phyloP scores from a whole-genome alignment of 2,329 filamentous ascomycete genomes.

The Colletotrichum tabaci region DNA sequence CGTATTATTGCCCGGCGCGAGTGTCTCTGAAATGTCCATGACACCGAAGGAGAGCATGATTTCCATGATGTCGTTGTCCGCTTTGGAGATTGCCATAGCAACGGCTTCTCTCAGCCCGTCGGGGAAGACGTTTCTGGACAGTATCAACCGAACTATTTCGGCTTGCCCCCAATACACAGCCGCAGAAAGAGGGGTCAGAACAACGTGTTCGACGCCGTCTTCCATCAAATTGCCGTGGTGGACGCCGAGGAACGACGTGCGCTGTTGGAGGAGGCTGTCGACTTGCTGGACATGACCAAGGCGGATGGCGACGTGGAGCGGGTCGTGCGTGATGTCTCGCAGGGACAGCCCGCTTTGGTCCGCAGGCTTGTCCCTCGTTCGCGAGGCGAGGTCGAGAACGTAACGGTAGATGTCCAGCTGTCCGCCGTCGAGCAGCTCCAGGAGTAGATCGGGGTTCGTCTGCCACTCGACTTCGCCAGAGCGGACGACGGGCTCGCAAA shows the following conservation, averaged over 20 bases:
- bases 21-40: not conserved
- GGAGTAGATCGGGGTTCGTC: conserved; percentile 45
- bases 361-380: conserved; percentile 42
- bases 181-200: conserved; percentile 48
- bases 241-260: conserved; percentile 45
- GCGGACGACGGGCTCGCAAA: conserved; percentile 49
- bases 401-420: conserved; percentile 48
- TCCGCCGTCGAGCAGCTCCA: conserved; percentile 46
- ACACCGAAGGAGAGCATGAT: conserved; percentile 41
- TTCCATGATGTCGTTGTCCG: conserved; percentile 42
- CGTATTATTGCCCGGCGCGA: not conserved
- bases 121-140: conserved; percentile 40
- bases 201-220: conserved; percentile 15
- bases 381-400: conserved; percentile 47
- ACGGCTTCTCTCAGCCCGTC: conserved; percentile 44
- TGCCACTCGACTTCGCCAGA: conserved; percentile 48
- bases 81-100: conserved; percentile 44
- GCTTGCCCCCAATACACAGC: conserved; percentile 48
- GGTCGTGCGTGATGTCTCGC: conserved; percentile 49
- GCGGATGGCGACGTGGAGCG: conserved; percentile 49
- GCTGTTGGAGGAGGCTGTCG: conserved; percentile 42
- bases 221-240: conserved; percentile 14
- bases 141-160: conserved; percentile 45
- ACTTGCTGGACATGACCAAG: conserved; percentile 45
- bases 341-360: conserved; percentile 30